Evolutionary conservation across 2,329 filamentous ascomycete genomes (phyloP).

Genomic region (Byssoonygena ceratinophila): DNA sequence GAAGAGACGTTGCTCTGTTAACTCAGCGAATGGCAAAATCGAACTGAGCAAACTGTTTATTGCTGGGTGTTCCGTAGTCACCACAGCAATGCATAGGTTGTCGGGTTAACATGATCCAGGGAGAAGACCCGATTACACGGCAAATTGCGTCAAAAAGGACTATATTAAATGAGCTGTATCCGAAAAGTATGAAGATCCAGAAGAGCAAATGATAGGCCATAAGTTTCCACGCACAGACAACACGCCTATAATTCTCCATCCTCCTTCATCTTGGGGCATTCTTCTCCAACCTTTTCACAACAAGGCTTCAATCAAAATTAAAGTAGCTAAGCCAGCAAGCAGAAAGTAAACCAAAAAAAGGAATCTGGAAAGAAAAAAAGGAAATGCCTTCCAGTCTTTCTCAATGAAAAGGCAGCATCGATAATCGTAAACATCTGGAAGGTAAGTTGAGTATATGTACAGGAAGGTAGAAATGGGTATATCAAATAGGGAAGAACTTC

Average conservation of each 20-base stretch:
- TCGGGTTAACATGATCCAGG: no score
- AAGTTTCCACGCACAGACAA: background rate
- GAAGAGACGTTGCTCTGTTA: background rate
- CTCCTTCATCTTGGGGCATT: background rate
- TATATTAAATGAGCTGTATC: no score
- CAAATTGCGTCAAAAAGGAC: no score
- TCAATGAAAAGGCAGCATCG: background rate
- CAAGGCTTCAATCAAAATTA: background rate
- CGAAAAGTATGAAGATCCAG: no score
- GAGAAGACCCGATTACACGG: no score
- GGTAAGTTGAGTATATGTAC: conserved; percentile 7
- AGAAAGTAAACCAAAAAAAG: background rate
- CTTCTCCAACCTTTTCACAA: background rate
- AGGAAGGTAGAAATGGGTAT: conserved; percentile 1
- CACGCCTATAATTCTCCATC: background rate
- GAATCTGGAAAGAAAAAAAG: background rate
- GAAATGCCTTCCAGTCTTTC: background rate
- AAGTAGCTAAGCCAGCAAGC: background rate
- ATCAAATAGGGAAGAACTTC: conserved; percentile 4
- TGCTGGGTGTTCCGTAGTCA: no score
- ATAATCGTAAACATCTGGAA: conserved; percentile 9
- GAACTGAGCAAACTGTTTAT: background rate
- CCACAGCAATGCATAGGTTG: no score
- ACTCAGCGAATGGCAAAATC: no score
- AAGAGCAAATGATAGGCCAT: no score